phyloP scores from a whole-genome alignment of 1,284 basidiomycete species.

The Amylostereum areolatum region DNA sequence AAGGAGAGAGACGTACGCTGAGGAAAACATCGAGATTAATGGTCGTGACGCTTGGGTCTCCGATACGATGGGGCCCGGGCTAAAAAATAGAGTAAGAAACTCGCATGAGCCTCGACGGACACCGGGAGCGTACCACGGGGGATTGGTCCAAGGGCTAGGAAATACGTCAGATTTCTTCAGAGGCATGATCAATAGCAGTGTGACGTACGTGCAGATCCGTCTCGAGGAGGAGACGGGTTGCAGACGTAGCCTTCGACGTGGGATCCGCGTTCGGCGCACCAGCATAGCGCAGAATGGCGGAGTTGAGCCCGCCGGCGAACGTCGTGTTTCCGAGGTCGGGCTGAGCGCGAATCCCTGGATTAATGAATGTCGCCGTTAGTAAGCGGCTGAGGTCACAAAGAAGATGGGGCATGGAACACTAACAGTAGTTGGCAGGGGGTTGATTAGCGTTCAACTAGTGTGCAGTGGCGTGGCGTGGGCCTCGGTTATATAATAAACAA shows the following conservation, averaged over 20 bases:
- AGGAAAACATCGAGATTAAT: constrained; percentile 10
- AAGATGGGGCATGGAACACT: background rate
- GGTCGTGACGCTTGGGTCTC: constrained; percentile 19
- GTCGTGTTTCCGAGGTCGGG: constrained; percentile 6
- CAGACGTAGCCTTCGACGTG: constrained; percentile 22
- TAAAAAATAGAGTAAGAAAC: no score
- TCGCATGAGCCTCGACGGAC: no score
- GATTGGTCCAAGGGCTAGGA: background rate
- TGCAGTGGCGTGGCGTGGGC: constrained; percentile 3
- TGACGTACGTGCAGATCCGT: constrained; percentile 16
- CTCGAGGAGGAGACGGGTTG: constrained; percentile 19
- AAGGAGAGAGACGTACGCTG: background rate
- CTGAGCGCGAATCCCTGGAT: constrained; percentile 18
- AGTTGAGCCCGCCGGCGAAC: constrained; percentile 33
- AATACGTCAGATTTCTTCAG: background rate
- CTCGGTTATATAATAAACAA: background rate
- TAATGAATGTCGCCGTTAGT: background rate
- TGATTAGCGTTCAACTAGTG: constrained; percentile 22
- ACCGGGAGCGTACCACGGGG: background rate
- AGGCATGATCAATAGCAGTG: constrained; percentile 6
- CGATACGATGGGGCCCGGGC: constrained; percentile 9
- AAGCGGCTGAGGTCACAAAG: background rate
- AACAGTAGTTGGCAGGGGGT: constrained; percentile 34
- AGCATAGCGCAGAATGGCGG: constrained; percentile 48
- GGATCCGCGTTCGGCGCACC: constrained; percentile 41